Conservation (phyloP, 75 land plant genomes). For the Pseudotsuga menziesii region DNA sequence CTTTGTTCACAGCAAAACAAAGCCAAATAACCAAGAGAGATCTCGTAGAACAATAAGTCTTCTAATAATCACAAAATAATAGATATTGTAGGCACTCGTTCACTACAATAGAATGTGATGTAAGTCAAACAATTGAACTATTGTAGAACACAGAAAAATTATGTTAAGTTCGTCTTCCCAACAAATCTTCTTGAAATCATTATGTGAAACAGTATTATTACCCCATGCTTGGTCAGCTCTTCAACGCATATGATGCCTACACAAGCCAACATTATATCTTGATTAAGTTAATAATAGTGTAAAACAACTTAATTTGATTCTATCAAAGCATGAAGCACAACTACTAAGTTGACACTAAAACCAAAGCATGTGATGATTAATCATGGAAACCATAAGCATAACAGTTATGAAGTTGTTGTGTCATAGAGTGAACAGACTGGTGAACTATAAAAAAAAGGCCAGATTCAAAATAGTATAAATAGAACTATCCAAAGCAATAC, state of each 20-base stretch:
- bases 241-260: constrained; percentile 12
- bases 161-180: background rate
- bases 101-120: too few relatives aligned
- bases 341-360: background rate
- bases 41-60: too few relatives aligned
- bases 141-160: background rate
- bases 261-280: background rate
- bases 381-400: background rate
- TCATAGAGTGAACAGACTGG: too few relatives aligned
- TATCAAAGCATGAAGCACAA: background rate
- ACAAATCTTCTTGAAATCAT: background rate
- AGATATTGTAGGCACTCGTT: too few relatives aligned
- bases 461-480: too few relatives aligned
- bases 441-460: too few relatives aligned
- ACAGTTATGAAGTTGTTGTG: too few relatives aligned
- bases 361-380: background rate
- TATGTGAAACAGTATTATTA: background rate
- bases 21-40: too few relatives aligned
- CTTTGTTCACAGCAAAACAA: too few relatives aligned
- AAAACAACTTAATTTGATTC: background rate
- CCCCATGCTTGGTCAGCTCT: background rate
- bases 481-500: too few relatives aligned
- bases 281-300: background rate
- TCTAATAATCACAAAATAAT: too few relatives aligned
- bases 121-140: background rate